phyloP scores from a whole-genome alignment of 805 yeast genomes.

The Barnettozyma californica region DNA sequence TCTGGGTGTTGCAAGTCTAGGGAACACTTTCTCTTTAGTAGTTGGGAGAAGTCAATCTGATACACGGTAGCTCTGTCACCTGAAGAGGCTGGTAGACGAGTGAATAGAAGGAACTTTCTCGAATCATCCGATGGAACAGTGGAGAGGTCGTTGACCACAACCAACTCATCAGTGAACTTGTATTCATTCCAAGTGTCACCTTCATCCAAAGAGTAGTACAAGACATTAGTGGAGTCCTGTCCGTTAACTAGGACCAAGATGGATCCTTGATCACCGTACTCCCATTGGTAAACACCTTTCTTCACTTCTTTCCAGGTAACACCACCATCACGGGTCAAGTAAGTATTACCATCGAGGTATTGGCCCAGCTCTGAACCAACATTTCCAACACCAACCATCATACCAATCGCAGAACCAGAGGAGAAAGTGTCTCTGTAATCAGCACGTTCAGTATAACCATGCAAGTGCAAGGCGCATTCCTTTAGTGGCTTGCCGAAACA shows the following conservation, averaged over 20 bases:
- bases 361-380: slow-evolving; percentile 62
- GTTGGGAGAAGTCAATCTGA: slow-evolving; percentile 52
- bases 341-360: slow-evolving; percentile 56
- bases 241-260: slow-evolving; percentile 68
- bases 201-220: slow-evolving; percentile 69
- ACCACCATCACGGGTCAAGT: slow-evolving; percentile 87
- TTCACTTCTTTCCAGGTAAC: slow-evolving; percentile 75
- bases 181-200: slow-evolving; percentile 73
- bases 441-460: slow-evolving; percentile 82
- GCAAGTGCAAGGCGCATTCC: slow-evolving; percentile 77
- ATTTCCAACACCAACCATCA: slow-evolving; percentile 89
- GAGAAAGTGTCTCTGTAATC: slow-evolving; percentile 84
- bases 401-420: slow-evolving; percentile 84
- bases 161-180: slow-evolving; percentile 52
- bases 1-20: slow-evolving; percentile 40
- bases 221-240: slow-evolving; percentile 47
- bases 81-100: slow-evolving; percentile 37
- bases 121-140: slow-evolving; percentile 94
- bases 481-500: slow-evolving; percentile 49
- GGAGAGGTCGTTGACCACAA: slow-evolving; percentile 64
- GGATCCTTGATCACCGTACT: slow-evolving; percentile 92
- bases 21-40: slow-evolving; percentile 50
- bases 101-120: slow-evolving; percentile 65
- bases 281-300: slow-evolving; percentile 84
- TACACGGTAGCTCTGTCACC: slow-evolving; percentile 43